Percentiles rank a stretch among this genome's conserved stretches.
phyloP scores from a whole-genome alignment of 2,329 filamentous ascomycete genomes.

The Claviceps maximensis region DNA sequence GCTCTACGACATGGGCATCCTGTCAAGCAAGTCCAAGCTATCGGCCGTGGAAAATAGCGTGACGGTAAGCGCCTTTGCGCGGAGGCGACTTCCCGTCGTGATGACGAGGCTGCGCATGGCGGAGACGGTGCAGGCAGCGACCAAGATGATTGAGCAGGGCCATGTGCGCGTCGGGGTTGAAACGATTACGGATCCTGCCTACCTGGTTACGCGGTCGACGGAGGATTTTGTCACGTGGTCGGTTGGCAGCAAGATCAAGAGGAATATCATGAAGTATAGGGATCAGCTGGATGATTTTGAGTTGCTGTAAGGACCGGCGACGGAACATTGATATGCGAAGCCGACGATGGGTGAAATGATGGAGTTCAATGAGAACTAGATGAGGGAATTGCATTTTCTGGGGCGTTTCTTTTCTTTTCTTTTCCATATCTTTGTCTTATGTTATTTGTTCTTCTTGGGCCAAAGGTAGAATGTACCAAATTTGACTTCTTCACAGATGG shows the following conservation, averaged over 20 bases:
- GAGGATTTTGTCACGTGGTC: conserved; percentile 97
- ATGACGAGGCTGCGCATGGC: conserved; percentile 90
- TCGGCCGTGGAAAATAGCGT: conserved; percentile 77
- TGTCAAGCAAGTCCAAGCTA: conserved; percentile 63
- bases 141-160: conserved; percentile 83
- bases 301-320: conserved; percentile 41
- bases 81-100: conserved; percentile 72
- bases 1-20: conserved; percentile 80
- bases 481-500: too few species aligned
- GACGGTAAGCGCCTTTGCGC: conserved; percentile 79
- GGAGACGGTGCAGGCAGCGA: conserved; percentile 73
- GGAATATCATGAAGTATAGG: conserved; percentile 86
- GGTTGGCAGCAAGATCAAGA: conserved; percentile 92
- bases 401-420: neutral
- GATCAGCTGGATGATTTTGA: conserved; percentile 96
- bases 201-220: conserved; percentile 75
- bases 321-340: neutral
- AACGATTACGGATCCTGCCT: conserved; percentile 79
- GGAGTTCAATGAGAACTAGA: neutral
- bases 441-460: neutral
- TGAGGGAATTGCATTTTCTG: neutral
- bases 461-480: too few species aligned
- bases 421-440: neutral
- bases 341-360: neutral
- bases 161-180: conserved; percentile 87